Evolutionary conservation across 2,329 filamentous ascomycete species (phyloP), one percentile per base, ranked within the genome.

Genomic region (Thielaviopsis populi): DNA sequence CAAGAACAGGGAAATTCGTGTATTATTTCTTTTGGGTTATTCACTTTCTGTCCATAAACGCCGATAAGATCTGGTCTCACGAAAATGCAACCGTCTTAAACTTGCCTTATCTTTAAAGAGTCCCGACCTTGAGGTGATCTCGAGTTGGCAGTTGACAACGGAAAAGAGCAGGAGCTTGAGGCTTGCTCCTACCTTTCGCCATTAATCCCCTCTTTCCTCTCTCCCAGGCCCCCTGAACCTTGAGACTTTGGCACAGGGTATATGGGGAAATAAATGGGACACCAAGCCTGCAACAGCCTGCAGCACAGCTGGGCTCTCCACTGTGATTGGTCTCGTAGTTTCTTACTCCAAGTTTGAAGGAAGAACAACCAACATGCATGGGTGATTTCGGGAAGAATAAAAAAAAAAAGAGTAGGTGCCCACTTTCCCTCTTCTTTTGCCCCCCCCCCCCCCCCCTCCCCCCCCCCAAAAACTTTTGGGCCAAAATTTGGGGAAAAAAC

Each of bases 171-270:
- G 3, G 33, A 37, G 4, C 33, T 37, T 37, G 33, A 4, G 33
- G 33, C 33, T 37, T n/a, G n/a, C n/a, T n/a, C n/a, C n/a, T n/a
- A n/a, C 33, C 33, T 37, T 4, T 8, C 33, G 33, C 33, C 33
- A 37, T 8, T 37, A 37, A 37, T 37, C 33, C 33, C 33, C 33
- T 37, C 33, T 37, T 50, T 19, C 46, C 11, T 17, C 24, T 19
- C 19, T 27, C 5, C 46, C 11, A 11, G 17, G 19, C n/a, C 46
- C 46, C 53, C 53, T 56, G 53, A 37, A 17, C 27, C 50, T 54
- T 56, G 27, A 10, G 53, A 56, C n/a, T 56, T 56, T 56, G 53
- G 13, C 53, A 56, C 53, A 56, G 24, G 53, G 53, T 56, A 56
- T 13, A 56, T 33, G 53, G 27, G 8, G 27, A 56, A 46, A 56